Percentiles rank a stretch among this genome's conserved stretches.
These are phyloP conservation scores for Phanerodontia chrysosporium DNA, from an alignment of 768 basidiomycete species.

Conservation along the genomic window DNA sequence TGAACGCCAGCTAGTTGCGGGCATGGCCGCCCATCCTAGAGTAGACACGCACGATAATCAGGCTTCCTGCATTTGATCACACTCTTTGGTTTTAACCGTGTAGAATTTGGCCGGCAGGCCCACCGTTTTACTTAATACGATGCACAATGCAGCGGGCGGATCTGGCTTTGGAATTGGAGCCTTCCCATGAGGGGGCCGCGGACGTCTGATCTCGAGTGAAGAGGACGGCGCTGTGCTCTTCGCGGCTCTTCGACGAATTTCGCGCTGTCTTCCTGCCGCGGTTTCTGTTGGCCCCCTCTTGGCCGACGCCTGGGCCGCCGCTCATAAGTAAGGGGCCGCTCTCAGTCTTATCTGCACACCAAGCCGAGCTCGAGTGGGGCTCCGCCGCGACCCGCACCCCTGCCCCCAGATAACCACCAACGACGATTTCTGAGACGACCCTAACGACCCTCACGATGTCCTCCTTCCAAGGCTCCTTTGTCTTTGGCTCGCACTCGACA, in stretches of 20 bases:
- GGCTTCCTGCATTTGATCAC: background rate
- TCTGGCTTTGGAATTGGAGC: background rate
- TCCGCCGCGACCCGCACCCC: background rate
- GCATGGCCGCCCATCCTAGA: background rate
- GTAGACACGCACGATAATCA: constrained; percentile 7
- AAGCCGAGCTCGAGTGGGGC: background rate
- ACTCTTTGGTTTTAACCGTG: background rate
- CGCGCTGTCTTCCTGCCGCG: background rate
- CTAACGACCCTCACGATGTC: constrained; percentile 13
- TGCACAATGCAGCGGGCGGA: background rate
- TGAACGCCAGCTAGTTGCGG: constrained; percentile 29
- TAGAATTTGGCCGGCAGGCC: background rate
- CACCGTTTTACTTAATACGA: background rate
- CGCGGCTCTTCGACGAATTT: constrained; percentile 10
- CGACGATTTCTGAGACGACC: constrained; percentile 11
- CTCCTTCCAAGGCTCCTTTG: constrained; percentile 21
- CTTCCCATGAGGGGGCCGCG: background rate
- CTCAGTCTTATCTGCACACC: background rate
- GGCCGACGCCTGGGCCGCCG: background rate
- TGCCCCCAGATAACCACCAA: background rate
- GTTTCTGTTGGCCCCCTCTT: background rate
- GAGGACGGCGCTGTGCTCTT: background rate
- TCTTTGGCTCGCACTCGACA: constrained; percentile 28
- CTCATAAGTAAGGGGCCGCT: background rate
- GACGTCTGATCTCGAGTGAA: background rate